Conservation (phyloP, 805 yeast species). For the Lipomyces starkeyi region DNA sequence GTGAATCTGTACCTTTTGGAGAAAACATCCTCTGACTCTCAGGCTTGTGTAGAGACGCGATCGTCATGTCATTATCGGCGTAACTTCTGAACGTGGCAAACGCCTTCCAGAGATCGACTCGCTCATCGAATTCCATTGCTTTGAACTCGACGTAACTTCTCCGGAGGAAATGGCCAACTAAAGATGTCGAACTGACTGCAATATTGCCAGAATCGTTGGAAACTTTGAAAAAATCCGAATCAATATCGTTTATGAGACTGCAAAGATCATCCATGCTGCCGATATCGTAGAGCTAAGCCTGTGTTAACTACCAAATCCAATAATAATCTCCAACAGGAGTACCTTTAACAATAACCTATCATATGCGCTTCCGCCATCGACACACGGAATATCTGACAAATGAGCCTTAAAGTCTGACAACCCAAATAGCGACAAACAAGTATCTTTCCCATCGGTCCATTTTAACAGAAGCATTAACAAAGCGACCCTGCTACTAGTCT, state of each 20-base stretch:
- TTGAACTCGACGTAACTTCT: slow-evolving; percentile 30
- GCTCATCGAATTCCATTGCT: slow-evolving; percentile 21
- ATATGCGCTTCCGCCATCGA: slow-evolving; percentile 13
- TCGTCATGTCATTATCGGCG: neutral
- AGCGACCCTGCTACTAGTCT: neutral
- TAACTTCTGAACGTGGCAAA: slow-evolving; percentile 12
- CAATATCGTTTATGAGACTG: slow-evolving; percentile 18
- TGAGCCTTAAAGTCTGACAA: slow-evolving; percentile 15
- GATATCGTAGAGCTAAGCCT: slow-evolving; percentile 10
- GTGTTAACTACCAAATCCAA: neutral
- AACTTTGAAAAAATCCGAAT: slow-evolving; percentile 20
- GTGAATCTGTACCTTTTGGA: neutral
- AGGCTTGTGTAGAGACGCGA: neutral
- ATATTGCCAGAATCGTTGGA: neutral
- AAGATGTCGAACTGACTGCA: slow-evolving; percentile 19
- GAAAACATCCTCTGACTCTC: neutral
- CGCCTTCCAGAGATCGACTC: slow-evolving; percentile 26
- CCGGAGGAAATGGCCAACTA: slow-evolving; percentile 33
- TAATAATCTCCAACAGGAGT: neutral
- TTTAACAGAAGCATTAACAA: slow-evolving; percentile 8
- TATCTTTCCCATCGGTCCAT: slow-evolving; percentile 27
- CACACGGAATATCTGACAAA: slow-evolving; percentile 1
- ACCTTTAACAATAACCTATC: slow-evolving; percentile 9
- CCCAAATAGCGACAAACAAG: slow-evolving; percentile 2
- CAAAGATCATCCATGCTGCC: slow-evolving; percentile 18